Base-by-base conservation (phyloP, 371 early-diverging fungal genomes). In the Lichtheimia corymbifera region DNA sequence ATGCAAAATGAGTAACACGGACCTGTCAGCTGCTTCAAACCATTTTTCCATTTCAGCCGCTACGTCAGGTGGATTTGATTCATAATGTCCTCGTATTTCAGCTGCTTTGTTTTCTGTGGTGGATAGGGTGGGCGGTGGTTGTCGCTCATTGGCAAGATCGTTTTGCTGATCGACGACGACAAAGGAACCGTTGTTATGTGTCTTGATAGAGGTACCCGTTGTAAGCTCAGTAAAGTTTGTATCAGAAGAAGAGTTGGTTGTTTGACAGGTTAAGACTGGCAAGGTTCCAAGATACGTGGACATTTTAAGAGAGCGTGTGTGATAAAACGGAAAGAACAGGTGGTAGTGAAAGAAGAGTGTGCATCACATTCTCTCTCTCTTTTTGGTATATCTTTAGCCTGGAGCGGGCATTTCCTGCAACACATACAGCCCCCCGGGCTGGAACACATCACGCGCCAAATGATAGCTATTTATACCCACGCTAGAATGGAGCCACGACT, bases 31-130 rank as follows among this genome's bases (percentile, higher is more conserved):
- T 66, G 70, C 68, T 0, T 71, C 65, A 67, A 68, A 78, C 82
- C 82, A 81, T 35, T 76, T 74, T 51, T 81, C 82, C 79, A 81
- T 78, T 68, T 81, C 79, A 18, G 60, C 66, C 14, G 68, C 67
- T 1, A 78, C 54, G 47, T 78, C 67, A 24, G 77, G 79, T 14
- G 63, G 57, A 6, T 24, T 17, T 22, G 50, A 50, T 28, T 57
- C 52, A 51, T 65, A 65, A 30, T 52, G 51, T 25, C 44, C 20
- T 25, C 61, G 66, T 40, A 65, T 65, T 1, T 63, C 53, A 17
- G 20, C 35, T 13, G 27, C 20, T 5, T 54, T 20, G 40, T 20
- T 12, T 4, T 40, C 35, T 35, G 35, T 1, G 9, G 9, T 35
- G 7, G 28, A 5, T 4, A 28, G 28, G 4, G 35, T 17, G 7